These are phyloP conservation scores for Phallus indusiatus DNA, from an alignment of 768 basidiomycete species.

Conservation along the genomic window DNA sequence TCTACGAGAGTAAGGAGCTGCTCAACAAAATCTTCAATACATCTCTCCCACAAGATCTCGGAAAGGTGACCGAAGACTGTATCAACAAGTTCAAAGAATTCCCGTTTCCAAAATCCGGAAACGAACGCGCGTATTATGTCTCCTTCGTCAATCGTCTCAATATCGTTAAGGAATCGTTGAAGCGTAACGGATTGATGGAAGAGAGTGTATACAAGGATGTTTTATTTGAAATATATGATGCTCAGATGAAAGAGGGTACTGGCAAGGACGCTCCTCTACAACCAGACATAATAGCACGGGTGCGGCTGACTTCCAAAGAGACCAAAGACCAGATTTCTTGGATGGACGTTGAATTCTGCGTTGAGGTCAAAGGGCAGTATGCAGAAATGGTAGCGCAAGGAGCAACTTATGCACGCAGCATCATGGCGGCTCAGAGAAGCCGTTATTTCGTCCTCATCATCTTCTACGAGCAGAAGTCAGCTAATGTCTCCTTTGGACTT, in stretches of 20 bases:
- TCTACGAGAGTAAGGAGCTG: too few species aligned
- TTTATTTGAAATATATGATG: not conserved
- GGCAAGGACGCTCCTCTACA: not conserved
- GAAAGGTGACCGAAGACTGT: too few species aligned
- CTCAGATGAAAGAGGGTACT: not conserved
- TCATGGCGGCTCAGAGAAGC: not conserved
- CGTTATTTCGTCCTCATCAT: not conserved
- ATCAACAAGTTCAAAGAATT: too few species aligned
- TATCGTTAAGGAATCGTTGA: not conserved
- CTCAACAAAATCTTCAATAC: too few species aligned
- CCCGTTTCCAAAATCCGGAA: not conserved
- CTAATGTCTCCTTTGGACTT: not conserved
- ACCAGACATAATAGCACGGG: not conserved
- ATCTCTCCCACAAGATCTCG: too few species aligned
- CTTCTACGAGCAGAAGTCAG: not conserved
- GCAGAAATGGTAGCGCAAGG: not conserved
- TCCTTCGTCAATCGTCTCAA: not conserved
- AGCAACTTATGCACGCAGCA: not conserved
- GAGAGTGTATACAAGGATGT: not conserved
- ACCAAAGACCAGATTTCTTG: not conserved
- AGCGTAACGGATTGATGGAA: not conserved
- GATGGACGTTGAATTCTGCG: not conserved
- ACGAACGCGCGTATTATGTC: not conserved
- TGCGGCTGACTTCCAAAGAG: too few species aligned
- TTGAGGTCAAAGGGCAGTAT: not conserved